Conservation (phyloP, 805 yeast genomes). For the Deakozyma indianensis region DNA sequence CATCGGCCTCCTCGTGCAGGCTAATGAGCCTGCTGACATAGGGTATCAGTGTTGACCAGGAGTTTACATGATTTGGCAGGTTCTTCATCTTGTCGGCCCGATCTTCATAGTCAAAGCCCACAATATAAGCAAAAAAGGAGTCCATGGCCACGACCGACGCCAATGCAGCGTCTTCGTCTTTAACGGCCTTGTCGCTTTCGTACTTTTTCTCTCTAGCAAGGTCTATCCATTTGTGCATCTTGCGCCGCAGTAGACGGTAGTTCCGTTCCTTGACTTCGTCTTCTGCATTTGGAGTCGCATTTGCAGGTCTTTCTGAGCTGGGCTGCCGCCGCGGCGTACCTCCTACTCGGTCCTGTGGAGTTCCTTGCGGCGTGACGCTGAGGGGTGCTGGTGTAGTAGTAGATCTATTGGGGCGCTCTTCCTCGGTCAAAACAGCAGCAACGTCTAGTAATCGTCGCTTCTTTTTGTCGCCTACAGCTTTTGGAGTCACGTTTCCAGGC, state of each 20-base stretch:
- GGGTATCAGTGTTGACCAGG: slow-evolving; percentile 25
- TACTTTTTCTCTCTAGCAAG: slow-evolving; percentile 26
- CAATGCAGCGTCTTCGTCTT: slow-evolving; percentile 14
- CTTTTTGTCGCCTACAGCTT: background rate
- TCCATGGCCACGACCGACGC: slow-evolving; percentile 25
- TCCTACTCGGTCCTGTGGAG: background rate
- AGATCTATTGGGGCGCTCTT: background rate
- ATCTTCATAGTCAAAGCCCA: slow-evolving; percentile 27
- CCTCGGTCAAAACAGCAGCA: background rate
- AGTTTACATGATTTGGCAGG: slow-evolving; percentile 16
- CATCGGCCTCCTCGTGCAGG: slow-evolving; percentile 12
- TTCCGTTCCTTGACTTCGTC: slow-evolving; percentile 8
- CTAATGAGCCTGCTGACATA: slow-evolving; percentile 18
- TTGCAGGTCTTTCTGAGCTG: slow-evolving; percentile 3
- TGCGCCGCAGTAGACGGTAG: slow-evolving; percentile 12
- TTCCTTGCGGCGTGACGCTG: slow-evolving; percentile 3
- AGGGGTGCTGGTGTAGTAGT: background rate
- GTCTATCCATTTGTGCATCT: slow-evolving; percentile 24
- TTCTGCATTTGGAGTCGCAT: slow-evolving; percentile 6
- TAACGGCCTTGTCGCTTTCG: slow-evolving; percentile 23
- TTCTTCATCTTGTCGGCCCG: slow-evolving; percentile 17
- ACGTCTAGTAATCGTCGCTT: background rate
- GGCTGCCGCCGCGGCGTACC: background rate
- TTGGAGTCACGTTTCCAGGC: background rate
- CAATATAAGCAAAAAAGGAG: slow-evolving; percentile 24